phyloP scores from a whole-genome alignment of 129 eudicot genomes.

The Flaveria linearis region DNA sequence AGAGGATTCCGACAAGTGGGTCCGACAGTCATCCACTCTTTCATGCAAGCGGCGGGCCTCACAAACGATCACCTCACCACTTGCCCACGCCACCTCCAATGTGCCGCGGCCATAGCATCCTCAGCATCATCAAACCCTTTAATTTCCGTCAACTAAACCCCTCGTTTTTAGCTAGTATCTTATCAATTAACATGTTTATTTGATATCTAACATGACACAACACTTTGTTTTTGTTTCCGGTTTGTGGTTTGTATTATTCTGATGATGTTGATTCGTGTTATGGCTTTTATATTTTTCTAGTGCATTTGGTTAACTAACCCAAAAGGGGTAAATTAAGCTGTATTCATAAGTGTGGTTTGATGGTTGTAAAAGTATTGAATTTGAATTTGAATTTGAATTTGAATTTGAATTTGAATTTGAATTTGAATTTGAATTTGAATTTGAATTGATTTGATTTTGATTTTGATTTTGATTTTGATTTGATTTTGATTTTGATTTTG shows the following conservation, averaged over 20 bases:
- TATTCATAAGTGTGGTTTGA: slow-evolving; percentile 11
- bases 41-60: slow-evolving; percentile 93
- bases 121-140: slow-evolving; percentile 4
- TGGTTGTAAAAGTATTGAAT: slow-evolving; percentile 29
- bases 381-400: not conserved
- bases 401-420: too few relatives aligned
- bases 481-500: not conserved
- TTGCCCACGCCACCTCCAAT: slow-evolving; percentile 67
- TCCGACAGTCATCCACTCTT: slow-evolving; percentile 82
- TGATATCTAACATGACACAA: slow-evolving; percentile 50
- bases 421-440: not conserved
- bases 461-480: not conserved
- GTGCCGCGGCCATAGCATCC: slow-evolving; percentile 39
- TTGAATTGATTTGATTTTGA: too few relatives aligned
- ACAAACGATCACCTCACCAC: slow-evolving; percentile 79
- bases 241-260: slow-evolving; percentile 38
- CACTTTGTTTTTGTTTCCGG: slow-evolving; percentile 26
- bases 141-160: slow-evolving; percentile 10
- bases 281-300: not conserved
- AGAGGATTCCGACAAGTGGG: slow-evolving; percentile 89
- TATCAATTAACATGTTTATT: slow-evolving; percentile 28
- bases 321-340: not conserved
- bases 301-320: slow-evolving; percentile 11
- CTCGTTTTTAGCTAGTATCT: slow-evolving; percentile 26
- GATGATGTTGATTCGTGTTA: slow-evolving; percentile 11